Conservation (phyloP, 2,329 filamentous ascomycete genomes). For the Epichloe scottii region DNA sequence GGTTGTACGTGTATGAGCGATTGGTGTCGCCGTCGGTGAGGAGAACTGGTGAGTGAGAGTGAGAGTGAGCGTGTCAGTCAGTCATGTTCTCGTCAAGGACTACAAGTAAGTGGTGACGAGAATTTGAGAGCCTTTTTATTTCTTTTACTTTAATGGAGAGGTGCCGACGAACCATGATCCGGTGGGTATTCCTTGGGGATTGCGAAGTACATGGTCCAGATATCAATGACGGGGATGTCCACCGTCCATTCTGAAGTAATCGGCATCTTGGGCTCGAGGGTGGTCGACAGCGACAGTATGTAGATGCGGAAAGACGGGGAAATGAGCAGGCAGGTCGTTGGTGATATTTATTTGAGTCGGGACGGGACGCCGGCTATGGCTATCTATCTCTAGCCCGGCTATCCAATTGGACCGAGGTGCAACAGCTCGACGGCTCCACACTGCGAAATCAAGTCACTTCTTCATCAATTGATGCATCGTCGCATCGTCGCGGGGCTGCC, state of each 20-base stretch:
- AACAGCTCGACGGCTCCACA: not conserved
- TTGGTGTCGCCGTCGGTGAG: slow-evolving; percentile 63
- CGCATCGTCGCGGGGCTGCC: too few species aligned
- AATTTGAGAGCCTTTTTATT: not conserved
- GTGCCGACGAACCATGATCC: slow-evolving; percentile 48
- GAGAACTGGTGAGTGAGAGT: slow-evolving; percentile 44
- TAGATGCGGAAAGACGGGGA: not conserved
- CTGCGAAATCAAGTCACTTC: too few species aligned
- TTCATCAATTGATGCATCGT: too few species aligned
- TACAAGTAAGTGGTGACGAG: not conserved
- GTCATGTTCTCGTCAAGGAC: not conserved
- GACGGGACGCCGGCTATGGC: too few species aligned
- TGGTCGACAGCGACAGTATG: not conserved
- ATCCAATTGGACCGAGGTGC: not conserved
- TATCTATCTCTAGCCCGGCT: too few species aligned
- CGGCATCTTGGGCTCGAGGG: slow-evolving; percentile 44
- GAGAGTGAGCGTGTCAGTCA: not conserved
- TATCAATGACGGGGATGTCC: slow-evolving; percentile 59
- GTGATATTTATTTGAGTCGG: too few species aligned
- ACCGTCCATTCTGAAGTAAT: slow-evolving; percentile 54
- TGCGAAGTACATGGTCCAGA: slow-evolving; percentile 72
- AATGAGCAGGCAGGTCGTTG: not conserved
- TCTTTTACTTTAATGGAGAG: not conserved
- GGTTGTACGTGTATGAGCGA: slow-evolving; percentile 54
- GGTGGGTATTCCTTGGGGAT: slow-evolving; percentile 55